These are phyloP conservation scores for Neonectria ditissima DNA, from an alignment of 2,329 filamentous ascomycete genomes.

Conservation along the genomic window DNA sequence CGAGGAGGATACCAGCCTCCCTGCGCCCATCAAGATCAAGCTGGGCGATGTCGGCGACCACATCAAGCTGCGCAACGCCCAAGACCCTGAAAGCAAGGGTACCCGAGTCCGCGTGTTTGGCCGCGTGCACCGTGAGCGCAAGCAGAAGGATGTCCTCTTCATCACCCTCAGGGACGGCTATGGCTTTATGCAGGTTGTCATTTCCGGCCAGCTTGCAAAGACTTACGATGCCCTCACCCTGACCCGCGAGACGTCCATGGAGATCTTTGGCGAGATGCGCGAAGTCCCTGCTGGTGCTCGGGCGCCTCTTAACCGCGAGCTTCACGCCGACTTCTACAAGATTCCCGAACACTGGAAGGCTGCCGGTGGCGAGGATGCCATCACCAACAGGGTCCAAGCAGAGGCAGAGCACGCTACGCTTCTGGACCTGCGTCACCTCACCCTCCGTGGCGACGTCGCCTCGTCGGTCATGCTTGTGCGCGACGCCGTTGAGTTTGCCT, in stretches of 20 bases:
- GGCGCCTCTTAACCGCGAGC: constrained; percentile 86
- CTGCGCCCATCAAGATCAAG: constrained; percentile 79
- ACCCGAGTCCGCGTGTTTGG: constrained; percentile 81
- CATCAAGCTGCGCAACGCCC: constrained; percentile 46
- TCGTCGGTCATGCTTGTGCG: constrained; percentile 91
- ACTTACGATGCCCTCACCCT: constrained; percentile 92
- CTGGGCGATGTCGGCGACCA: constrained; percentile 63
- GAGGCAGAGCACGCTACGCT: constrained; percentile 69
- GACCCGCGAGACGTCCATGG: constrained; percentile 87
- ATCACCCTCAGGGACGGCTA: constrained; percentile 86
- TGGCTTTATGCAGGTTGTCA: constrained; percentile 71
- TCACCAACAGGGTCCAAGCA: constrained; percentile 79
- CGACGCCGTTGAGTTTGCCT: constrained; percentile 82
- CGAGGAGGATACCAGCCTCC: constrained; percentile 76
- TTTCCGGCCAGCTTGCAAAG: constrained; percentile 79
- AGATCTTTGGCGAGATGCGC: constrained; percentile 85
- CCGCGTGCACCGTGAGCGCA: constrained; percentile 82
- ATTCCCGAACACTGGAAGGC: constrained; percentile 75
- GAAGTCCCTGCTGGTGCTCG: constrained; percentile 83
- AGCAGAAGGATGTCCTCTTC: constrained; percentile 88
- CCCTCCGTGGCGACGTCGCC: constrained; percentile 84
- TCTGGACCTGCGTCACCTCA: constrained; percentile 85
- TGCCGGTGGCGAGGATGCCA: constrained; percentile 88
- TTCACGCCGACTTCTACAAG: constrained; percentile 90
- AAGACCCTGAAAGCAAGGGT: constrained; percentile 46